A percentile compares a stretch with the other conserved stretches of the same genome.
Evolutionary conservation across 495 filamentous ascomycete genomes (phyloP).

Genomic region (Neurospora tetrasperma): DNA sequence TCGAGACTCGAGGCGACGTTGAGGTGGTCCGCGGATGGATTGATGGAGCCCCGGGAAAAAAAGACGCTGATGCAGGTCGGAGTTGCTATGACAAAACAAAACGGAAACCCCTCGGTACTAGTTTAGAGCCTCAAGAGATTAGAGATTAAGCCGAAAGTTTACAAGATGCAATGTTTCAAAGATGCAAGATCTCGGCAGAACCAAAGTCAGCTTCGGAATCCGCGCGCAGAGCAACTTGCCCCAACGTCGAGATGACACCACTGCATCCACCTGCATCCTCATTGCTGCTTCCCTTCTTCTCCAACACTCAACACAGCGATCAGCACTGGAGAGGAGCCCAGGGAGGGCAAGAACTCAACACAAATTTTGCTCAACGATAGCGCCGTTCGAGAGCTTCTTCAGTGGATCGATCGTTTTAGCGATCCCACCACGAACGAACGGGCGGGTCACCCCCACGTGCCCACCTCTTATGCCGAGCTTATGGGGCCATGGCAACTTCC

Average conservation of each 20-base stretch:
- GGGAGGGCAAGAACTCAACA: conserved; percentile 7
- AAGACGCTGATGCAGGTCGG: background rate
- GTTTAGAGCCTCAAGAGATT: background rate
- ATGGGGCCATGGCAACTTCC: background rate
- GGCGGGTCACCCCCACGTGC: background rate
- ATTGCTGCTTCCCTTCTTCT: background rate
- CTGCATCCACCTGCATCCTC: background rate
- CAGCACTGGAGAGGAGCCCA: background rate
- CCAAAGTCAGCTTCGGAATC: background rate
- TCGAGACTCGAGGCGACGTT: background rate
- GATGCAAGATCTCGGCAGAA: background rate
- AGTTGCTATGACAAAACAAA: background rate
- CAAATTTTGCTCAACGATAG: conserved; percentile 12
- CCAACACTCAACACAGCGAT: background rate
- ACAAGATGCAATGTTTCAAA: background rate
- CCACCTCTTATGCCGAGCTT: background rate
- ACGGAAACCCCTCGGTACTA: background rate
- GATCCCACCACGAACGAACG: background rate
- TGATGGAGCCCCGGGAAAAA: background rate
- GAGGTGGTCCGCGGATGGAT: background rate
- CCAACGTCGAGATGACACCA: background rate
- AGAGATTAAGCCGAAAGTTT: background rate
- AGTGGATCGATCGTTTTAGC: background rate
- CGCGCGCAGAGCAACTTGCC: background rate
- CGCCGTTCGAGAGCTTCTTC: background rate